Evolutionary conservation across 2,329 filamentous ascomycete genomes (phyloP), one percentile per base, ranked within the genome.

Genomic region (Stagonosporopsis rhizophila): DNA sequence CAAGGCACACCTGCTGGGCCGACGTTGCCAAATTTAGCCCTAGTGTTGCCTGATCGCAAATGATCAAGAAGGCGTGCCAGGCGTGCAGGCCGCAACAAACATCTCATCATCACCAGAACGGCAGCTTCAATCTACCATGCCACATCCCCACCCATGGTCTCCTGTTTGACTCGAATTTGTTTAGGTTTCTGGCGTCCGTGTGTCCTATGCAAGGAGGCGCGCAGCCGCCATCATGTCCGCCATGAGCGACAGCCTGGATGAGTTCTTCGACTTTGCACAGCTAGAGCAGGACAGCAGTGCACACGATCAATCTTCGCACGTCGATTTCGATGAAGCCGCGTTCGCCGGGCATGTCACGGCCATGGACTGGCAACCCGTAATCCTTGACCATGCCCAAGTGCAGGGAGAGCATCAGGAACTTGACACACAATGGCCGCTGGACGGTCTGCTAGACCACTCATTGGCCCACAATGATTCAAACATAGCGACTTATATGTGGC

Each of bases 231-330:
- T 7, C 20, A 55, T 49, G 56, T 32, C 47, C 30, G 41, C 59
- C 45, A 45, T 57, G 37, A 45, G 56, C 42, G 65, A 68, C 51
- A 62, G 54, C 44, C 37, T 75, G 51, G 64, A 74, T 25, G 72
- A 74, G 37, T 75, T 75, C 63, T 75, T 75, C 52, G 72, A 75
- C 52, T 75, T 75, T 56, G 56, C 63, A n/a, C 62, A 61, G 22
- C 56, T 73, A 32, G 70, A 73, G 25, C 54, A 59, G 15, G 65
- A 72, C 45, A 48, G 52, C 39, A 55, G 37, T 22, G 6, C 41
- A n/a, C 52, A 61, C 46, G 14, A 35, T n/a, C 14, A 40, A 9
- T 27, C 50, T 40, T n/a, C 42, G 22, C 25, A 56, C 11, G 5
- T 32, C 3, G 49, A 32, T 14, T 6, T 47, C 44, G 50, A 15